Conservation (phyloP, 768 basidiomycete genomes). For the Galerina marginata region DNA sequence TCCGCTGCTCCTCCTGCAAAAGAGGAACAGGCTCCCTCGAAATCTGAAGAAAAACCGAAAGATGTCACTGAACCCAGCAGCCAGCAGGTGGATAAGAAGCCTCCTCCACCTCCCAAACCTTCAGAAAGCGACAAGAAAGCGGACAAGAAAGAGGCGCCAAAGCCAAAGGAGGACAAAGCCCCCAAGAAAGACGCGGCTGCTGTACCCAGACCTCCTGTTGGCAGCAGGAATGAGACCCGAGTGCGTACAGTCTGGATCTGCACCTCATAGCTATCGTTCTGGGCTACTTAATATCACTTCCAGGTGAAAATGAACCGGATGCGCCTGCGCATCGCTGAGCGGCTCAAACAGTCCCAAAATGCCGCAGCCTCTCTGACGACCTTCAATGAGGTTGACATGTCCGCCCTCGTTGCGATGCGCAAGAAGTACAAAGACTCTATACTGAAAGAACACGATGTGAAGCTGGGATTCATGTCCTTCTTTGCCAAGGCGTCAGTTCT, state of each 20-base stretch:
- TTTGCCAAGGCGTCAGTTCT: slow-evolving; percentile 88
- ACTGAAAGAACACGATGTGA: slow-evolving; percentile 91
- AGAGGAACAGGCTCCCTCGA: slow-evolving; percentile 31
- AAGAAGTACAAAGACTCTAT: slow-evolving; percentile 92
- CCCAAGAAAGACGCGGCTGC: slow-evolving; percentile 17
- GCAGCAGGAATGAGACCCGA: slow-evolving; percentile 82
- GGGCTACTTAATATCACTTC: background rate
- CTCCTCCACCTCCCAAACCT: slow-evolving; percentile 50
- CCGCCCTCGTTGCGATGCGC: slow-evolving; percentile 90
- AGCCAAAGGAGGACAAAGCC: slow-evolving; percentile 40
- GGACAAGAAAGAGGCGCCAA: slow-evolving; percentile 33
- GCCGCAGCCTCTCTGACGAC: slow-evolving; percentile 96
- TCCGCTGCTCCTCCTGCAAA: slow-evolving; percentile 38
- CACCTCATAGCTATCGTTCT: background rate
- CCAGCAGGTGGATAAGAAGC: slow-evolving; percentile 52
- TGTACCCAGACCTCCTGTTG: slow-evolving; percentile 40
- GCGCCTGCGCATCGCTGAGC: slow-evolving; percentile 96
- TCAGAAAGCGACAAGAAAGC: slow-evolving; percentile 42
- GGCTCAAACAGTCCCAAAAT: slow-evolving; percentile 98
- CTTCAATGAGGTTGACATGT: slow-evolving; percentile 99
- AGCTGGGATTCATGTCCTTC: slow-evolving; percentile 98
- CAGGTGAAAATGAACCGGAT: slow-evolving; percentile 99
- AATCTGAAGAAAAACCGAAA: slow-evolving; percentile 22
- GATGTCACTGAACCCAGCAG: slow-evolving; percentile 52
- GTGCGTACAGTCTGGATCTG: slow-evolving; percentile 44